These are phyloP conservation scores for Bromus sterilis DNA, from an alignment of 176 grass and related monocot species.

Conservation along the genomic window DNA sequence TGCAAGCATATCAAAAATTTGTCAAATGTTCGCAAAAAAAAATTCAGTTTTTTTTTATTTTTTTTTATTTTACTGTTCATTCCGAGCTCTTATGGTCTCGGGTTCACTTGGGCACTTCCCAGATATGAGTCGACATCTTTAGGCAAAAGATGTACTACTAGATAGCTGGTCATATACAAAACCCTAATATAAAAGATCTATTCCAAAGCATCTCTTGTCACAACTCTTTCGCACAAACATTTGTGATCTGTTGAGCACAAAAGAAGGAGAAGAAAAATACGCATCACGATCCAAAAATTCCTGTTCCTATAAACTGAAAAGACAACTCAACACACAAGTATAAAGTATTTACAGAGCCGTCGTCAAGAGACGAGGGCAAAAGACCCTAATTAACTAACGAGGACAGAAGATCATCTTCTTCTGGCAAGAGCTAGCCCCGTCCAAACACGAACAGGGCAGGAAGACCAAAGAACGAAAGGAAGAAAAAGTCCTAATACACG, in stretches of 20 bases:
- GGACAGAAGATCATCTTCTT: neutral
- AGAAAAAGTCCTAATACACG: neutral
- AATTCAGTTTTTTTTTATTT: too few relatives aligned
- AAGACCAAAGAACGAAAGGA: neutral
- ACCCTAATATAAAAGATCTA: neutral
- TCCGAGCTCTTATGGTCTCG: too few relatives aligned
- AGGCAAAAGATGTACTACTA: neutral
- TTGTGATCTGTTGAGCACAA: neutral
- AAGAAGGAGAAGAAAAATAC: neutral
- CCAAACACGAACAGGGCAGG: neutral
- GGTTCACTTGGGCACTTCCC: too few relatives aligned
- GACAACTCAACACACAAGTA: neutral
- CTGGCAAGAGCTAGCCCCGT: neutral
- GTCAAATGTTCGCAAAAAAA: too few relatives aligned
- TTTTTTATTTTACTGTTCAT: too few relatives aligned
- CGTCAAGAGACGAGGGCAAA: neutral
- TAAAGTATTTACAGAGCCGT: constrained; percentile 6
- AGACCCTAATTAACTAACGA: neutral
- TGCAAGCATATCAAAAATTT: too few relatives aligned
- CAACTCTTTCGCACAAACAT: neutral
- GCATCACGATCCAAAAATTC: neutral
- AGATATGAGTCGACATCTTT: neutral
- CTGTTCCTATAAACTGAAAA: neutral
- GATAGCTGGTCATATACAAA: too few relatives aligned
- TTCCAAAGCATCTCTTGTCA: neutral